Base-by-base conservation (phyloP, 331 rosid species). In the Rhamnella rubrinervis region DNA sequence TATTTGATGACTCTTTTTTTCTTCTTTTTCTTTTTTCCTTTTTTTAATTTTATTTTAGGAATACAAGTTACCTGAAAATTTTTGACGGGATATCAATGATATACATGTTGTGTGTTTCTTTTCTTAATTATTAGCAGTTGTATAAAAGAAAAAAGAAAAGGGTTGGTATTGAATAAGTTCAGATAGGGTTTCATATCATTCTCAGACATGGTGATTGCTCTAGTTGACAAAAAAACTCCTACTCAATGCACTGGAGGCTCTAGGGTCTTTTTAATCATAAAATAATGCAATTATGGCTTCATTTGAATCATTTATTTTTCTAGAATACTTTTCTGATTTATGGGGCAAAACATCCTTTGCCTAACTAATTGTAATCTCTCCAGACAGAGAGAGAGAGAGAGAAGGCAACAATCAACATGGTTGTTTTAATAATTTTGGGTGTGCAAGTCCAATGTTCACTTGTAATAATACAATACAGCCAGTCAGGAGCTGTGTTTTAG, bases 201-300 rank as follows among this genome's bases (percentile, higher is more conserved):
- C 86, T 73, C 76, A 74, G 82, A 83, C 86, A 82, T 17, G 67
- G 85, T 88, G 87, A 91, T 91, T 83, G 83, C 81, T 23, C 78
- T 82, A 68, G 82, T 83, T 88, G 92, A 86, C 79, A 61, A 86
- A 79, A 66, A 59, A 19, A 51, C 58, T 63, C 68, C 78, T 59
- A 78, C 82, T 82, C 83, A 56, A 71, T 76, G 81, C 75, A 74
- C 76, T 25, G 40, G 19, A 56, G 82, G 77, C 58, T 44, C 49
- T 44, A 21, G 60, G 53, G 25, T 72, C 41, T 56, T 56, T 28
- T 71, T 64, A 57, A 77, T 77, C 70, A 81, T 81, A 68, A 35
- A 35, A 38, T 19, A 49, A 65, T 53, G 69, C 75, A 78, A 85
- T 85, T 75, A 85, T 84, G 72, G 81, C 76, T 74, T 31, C 81